Evolutionary conservation across 1,139 yeast genomes (phyloP).

Genomic region (Pichia kudriavzevii): DNA sequence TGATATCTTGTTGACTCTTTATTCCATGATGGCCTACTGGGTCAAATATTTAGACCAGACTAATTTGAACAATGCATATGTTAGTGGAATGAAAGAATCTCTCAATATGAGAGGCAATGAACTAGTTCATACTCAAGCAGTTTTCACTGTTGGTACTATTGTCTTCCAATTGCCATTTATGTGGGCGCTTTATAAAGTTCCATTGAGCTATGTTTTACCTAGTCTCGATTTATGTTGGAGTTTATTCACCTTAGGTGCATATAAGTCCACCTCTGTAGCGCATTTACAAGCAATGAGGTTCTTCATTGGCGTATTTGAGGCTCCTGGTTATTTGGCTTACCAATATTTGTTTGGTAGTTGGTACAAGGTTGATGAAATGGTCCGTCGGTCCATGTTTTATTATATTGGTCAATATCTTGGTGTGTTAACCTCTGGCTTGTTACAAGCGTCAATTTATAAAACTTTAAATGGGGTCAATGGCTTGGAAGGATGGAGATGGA

Average conservation of each 20-base stretch:
- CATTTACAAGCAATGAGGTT: constrained; percentile 47
- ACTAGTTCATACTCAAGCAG: constrained; percentile 50
- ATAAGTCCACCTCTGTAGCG: constrained; percentile 34
- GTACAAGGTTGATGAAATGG: constrained; percentile 41
- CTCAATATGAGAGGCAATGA: constrained; percentile 60
- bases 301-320: constrained; percentile 55
- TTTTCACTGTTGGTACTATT: constrained; percentile 52
- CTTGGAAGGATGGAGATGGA: constrained; percentile 58
- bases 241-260: constrained; percentile 50
- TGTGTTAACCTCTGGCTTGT: constrained; percentile 40
- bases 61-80: constrained; percentile 60
- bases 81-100: constrained; percentile 54
- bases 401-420: constrained; percentile 40
- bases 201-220: constrained; percentile 44
- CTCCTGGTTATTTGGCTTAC: constrained; percentile 51
- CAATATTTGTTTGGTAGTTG: constrained; percentile 58
- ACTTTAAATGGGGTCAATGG: constrained; percentile 29
- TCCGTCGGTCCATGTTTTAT: constrained; percentile 36
- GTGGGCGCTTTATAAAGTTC: constrained; percentile 31
- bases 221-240: constrained; percentile 56
- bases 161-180: constrained; percentile 45
- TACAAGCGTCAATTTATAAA: constrained; percentile 32
- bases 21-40: constrained; percentile 58
- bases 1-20: constrained; percentile 53
- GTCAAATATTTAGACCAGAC: constrained; percentile 60